Evolutionary conservation across 1,284 basidiomycete genomes (phyloP), one percentile per base, ranked within the genome.

Genomic region (Ustilago nuda): DNA sequence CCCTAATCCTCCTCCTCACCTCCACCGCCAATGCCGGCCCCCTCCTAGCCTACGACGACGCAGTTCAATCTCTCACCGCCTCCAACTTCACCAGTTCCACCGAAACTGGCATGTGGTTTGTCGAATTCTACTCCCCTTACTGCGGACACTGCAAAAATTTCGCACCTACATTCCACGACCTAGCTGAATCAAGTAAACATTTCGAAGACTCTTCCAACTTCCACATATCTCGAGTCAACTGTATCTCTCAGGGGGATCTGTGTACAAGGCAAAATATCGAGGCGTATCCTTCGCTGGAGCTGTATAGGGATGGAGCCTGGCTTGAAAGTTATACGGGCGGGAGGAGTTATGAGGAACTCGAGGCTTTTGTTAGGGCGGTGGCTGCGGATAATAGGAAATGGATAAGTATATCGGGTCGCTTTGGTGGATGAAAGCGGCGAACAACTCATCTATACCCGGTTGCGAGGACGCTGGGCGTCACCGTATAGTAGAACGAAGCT

Each of bases 131-230:
- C 63, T 75, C 74, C 90, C 93, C 93, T 0, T 92, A 91, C 77
- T 95, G 93, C 84, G 84, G 85, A 12, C 93, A 94, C 82, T 95
- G 94, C 86, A 89, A 88, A 45, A 79, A 86, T 0, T 94, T 95
- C 75, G 90, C 91, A 5, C 93, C 95, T 0, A 94, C 91, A 37
- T 98, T 95, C 93, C 88, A 90, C 51, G 87, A 91, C 56, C 88
- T 98, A 1, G 88, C 87, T 2, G 84, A 87, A 46, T 74, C 79
- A 15, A 76, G 69, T 3, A 45, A 54, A 13, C 74, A 76, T 41
- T 66, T 76, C 45, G 37, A 69, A 17, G 74, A 76, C 48, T 76
- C 74, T 32, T 80, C 78, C 37, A 71, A 82, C 30, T 76, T 84
- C 39, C 72, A 72, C 52, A 68, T 85, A 43, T 82, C 82, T 12